Evolutionary conservation across 2,329 filamentous ascomycete genomes (phyloP).

Genomic region (Talaromyces pinophilus): DNA sequence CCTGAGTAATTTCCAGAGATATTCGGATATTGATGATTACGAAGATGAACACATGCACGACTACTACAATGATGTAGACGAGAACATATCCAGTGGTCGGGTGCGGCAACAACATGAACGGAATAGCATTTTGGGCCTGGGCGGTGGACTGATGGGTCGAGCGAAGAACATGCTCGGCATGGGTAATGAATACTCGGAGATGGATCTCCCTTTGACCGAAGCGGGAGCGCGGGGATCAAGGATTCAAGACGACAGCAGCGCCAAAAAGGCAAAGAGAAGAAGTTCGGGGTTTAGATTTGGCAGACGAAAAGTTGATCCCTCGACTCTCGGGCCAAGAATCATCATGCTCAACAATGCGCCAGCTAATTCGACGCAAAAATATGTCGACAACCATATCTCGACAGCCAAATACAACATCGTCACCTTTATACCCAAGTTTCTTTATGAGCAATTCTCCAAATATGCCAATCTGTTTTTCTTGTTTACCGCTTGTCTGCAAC

Average conservation of each 20-base stretch:
- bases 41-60: slow-evolving; percentile 68
- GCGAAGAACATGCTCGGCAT: slow-evolving; percentile 91
- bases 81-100: slow-evolving; percentile 53
- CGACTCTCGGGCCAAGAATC: slow-evolving; percentile 84
- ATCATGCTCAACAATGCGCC: slow-evolving; percentile 97
- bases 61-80: slow-evolving; percentile 73
- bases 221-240: slow-evolving; percentile 54
- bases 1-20: slow-evolving; percentile 84
- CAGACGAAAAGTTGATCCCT: slow-evolving; percentile 79
- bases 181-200: slow-evolving; percentile 86
- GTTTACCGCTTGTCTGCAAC: slow-evolving; percentile 91
- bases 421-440: slow-evolving; percentile 93
- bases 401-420: slow-evolving; percentile 95
- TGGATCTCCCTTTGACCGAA: slow-evolving; percentile 95
- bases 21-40: slow-evolving; percentile 84
- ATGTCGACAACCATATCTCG: slow-evolving; percentile 93
- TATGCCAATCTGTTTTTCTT: slow-evolving; percentile 99
- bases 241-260: slow-evolving; percentile 38
- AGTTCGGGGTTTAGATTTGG: slow-evolving; percentile 88
- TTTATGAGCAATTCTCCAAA: slow-evolving; percentile 98
- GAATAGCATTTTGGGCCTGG: slow-evolving; percentile 84
- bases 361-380: slow-evolving; percentile 85
- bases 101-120: slow-evolving; percentile 67
- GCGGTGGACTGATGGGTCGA: slow-evolving; percentile 81
- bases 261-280: slow-evolving; percentile 51